phyloP scores from a whole-genome alignment of 352 stramenopile species.

The Pythium sukuiense region DNA sequence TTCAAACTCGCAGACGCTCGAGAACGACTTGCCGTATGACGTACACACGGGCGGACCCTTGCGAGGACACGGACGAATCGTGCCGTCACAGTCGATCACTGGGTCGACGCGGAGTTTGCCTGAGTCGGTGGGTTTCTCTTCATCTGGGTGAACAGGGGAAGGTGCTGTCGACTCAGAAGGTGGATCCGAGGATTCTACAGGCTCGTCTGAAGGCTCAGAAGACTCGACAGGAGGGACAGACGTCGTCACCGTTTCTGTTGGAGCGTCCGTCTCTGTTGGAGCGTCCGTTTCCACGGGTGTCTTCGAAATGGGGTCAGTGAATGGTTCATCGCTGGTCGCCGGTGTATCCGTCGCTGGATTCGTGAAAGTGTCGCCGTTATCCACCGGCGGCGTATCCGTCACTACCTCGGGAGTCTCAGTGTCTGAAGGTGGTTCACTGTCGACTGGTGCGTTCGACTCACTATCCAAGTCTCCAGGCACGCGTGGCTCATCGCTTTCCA shows the following conservation, averaged over 20 bases:
- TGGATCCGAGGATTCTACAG: neutral
- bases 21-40: constrained; percentile 58
- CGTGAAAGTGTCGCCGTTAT: neutral
- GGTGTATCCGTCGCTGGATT: neutral
- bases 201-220: neutral
- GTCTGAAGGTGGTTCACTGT: neutral
- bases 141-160: neutral
- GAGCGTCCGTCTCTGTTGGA: neutral
- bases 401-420: neutral
- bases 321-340: too few relatives aligned
- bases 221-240: neutral
- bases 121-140: neutral
- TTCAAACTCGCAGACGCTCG: constrained; percentile 55
- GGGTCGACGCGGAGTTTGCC: neutral
- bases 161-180: neutral
- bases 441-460: neutral
- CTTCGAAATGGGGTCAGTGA: neutral
- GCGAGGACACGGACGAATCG: constrained; percentile 5
- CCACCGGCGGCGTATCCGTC: neutral
- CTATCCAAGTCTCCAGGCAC: neutral
- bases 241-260: neutral
- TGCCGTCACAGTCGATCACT: constrained; percentile 34
- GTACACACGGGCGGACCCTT: constrained; percentile 39
- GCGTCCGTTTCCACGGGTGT: neutral
- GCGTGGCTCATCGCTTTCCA: neutral